phyloP scores from a whole-genome alignment of 805 yeast species.

The Cyberlindnera mrakii region DNA sequence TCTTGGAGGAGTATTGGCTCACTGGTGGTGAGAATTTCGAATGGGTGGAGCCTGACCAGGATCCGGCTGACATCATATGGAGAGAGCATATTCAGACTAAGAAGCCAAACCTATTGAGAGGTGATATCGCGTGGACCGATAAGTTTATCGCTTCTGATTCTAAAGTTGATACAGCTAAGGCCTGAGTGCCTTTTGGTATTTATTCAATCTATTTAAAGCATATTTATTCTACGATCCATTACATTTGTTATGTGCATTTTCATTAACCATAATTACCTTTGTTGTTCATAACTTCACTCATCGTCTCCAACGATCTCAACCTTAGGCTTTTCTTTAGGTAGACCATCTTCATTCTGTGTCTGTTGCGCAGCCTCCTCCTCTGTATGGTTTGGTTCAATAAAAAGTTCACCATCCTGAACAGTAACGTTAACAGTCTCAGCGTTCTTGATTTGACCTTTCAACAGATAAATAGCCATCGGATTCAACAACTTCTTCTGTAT shows the following conservation, averaged over 20 bases:
- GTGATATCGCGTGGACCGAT: conserved; percentile 18
- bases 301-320: conserved; percentile 12
- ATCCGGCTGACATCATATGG: conserved; percentile 61
- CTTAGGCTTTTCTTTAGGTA: neutral
- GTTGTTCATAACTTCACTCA: conserved; percentile 1
- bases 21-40: conserved; percentile 81
- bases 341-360: neutral
- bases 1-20: conserved; percentile 81
- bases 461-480: conserved; percentile 76
- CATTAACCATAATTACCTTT: neutral
- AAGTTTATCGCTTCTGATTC: conserved; percentile 9
- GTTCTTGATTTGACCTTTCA: conserved; percentile 68
- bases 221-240: neutral
- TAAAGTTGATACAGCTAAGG: neutral
- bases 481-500: conserved; percentile 80
- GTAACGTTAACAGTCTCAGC: conserved; percentile 49
- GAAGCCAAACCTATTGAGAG: conserved; percentile 10
- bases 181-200: neutral
- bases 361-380: conserved; percentile 23
- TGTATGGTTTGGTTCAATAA: conserved; percentile 42
- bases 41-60: conserved; percentile 89
- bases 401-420: conserved; percentile 38
- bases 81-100: conserved; percentile 6
- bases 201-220: conserved; percentile 1
- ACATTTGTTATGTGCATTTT: neutral